phyloP scores from a whole-genome alignment of 1,284 basidiomycete species.

The Pseudozyma thailandica region DNA sequence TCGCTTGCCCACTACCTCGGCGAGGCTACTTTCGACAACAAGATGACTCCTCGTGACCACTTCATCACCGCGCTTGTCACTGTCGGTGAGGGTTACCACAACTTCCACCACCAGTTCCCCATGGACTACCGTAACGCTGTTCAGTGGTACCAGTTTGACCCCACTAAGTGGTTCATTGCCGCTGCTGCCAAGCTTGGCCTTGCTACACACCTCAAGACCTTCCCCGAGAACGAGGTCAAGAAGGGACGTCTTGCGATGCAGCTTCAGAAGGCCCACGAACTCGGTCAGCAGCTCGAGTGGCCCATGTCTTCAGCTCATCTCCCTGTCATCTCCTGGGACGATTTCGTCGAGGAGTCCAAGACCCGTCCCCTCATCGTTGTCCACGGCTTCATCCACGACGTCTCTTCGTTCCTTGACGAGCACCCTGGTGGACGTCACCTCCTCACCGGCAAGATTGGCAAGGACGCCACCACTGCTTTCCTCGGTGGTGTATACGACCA shows the following conservation, averaged over 20 bases:
- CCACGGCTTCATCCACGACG: slow-evolving; percentile 66
- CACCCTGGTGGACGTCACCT: slow-evolving; percentile 66
- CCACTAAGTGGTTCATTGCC: slow-evolving; percentile 67
- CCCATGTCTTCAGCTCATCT: slow-evolving; percentile 61
- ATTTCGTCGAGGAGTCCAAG: slow-evolving; percentile 65
- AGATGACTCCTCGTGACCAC: slow-evolving; percentile 67
- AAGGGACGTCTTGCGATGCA: slow-evolving; percentile 66
- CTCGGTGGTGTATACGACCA: slow-evolving; percentile 66
- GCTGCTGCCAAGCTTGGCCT: slow-evolving; percentile 59
- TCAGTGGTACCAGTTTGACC: slow-evolving; percentile 67
- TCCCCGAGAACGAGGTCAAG: slow-evolving; percentile 67
- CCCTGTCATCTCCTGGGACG: slow-evolving; percentile 67
- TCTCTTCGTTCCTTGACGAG: slow-evolving; percentile 63
- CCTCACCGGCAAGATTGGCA: slow-evolving; percentile 61
- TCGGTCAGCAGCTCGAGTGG: slow-evolving; percentile 52
- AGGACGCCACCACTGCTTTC: slow-evolving; percentile 66
- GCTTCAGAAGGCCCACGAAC: slow-evolving; percentile 58
- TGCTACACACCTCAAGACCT: slow-evolving; percentile 65
- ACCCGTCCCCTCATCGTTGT: slow-evolving; percentile 62
- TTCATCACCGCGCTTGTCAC: slow-evolving; percentile 66
- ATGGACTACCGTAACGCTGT: slow-evolving; percentile 68
- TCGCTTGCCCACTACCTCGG: slow-evolving; percentile 67
- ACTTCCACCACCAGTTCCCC: slow-evolving; percentile 68
- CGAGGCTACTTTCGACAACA: slow-evolving; percentile 66
- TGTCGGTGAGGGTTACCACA: slow-evolving; percentile 67